Conservation (phyloP, 139 green algal genomes). For the Chlamydomonas sphaeroides region DNA sequence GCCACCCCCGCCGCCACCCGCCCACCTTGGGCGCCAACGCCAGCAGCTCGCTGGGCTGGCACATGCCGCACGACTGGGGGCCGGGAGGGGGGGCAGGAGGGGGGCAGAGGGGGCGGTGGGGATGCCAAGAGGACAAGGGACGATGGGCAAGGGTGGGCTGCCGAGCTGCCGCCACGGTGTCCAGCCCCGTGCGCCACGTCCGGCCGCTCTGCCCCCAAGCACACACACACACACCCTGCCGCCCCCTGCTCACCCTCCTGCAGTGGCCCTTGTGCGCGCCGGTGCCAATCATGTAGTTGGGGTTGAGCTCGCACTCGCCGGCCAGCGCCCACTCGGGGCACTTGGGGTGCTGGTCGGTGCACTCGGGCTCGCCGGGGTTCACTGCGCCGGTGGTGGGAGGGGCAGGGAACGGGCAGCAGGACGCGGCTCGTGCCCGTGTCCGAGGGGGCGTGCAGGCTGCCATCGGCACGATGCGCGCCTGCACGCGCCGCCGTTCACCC, state of each 20-base stretch:
- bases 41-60: background rate
- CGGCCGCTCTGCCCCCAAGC: background rate
- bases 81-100: background rate
- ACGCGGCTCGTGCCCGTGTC: no score
- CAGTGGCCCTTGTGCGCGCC: constrained; percentile 37
- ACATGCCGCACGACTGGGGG: constrained; percentile 31
- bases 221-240: no score
- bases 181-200: background rate
- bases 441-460: no score
- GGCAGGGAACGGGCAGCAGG: no score
- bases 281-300: constrained; percentile 58
- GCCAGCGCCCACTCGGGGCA: constrained; percentile 46
- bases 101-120: background rate
- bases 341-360: constrained; percentile 52
- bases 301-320: constrained; percentile 60
- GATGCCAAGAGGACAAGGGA: background rate
- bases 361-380: constrained; percentile 13
- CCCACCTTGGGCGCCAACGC: background rate
- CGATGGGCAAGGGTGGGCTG: background rate
- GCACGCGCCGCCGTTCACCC: no score
- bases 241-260: constrained; percentile 14
- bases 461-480: no score
- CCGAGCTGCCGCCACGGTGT: background rate
- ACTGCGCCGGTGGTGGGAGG: background rate
- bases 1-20: no score